phyloP scores from a whole-genome alignment of 352 stramenopile species.

The Pythium guiyangense region DNA sequence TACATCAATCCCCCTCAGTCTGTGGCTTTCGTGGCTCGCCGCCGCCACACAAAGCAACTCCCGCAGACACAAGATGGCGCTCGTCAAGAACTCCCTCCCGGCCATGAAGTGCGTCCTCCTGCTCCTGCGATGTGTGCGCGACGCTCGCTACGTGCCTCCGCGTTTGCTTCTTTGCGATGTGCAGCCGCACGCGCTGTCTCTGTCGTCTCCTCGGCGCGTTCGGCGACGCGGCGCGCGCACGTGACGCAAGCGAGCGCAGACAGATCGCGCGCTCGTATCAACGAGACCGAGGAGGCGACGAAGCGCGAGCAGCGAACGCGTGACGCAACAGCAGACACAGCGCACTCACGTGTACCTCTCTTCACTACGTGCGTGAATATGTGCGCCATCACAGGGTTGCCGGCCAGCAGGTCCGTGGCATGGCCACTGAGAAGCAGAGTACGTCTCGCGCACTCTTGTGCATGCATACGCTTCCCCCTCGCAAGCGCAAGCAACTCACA shows the following conservation, averaged over 20 bases:
- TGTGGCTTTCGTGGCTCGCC: not conserved
- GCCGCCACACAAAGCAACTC: constrained; percentile 13
- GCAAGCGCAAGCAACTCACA: too few species aligned
- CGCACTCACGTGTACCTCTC: not conserved
- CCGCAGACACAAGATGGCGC: constrained; percentile 35
- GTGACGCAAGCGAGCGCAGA: too few species aligned
- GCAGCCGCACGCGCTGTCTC: too few species aligned
- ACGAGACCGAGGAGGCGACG: too few species aligned
- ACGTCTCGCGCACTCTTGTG: constrained; percentile 22
- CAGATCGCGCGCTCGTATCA: too few species aligned
- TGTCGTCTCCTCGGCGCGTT: not conserved
- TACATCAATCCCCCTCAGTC: too few species aligned
- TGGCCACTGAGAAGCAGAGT: constrained; percentile 99
- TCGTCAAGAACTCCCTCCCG: constrained; percentile 44
- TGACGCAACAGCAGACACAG: not conserved
- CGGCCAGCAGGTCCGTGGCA: constrained; percentile 88
- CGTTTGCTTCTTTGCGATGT: too few species aligned
- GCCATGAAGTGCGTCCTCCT: constrained; percentile 44
- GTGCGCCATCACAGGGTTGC: constrained; percentile 32
- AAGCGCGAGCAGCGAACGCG: too few species aligned
- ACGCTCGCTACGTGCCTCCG: too few species aligned
- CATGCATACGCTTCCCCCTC: too few species aligned
- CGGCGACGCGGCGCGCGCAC: not conserved
- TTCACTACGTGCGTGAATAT: constrained; percentile 1
- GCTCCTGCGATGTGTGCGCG: not conserved